These are phyloP conservation scores for Emydomyces testavorans DNA, from an alignment of 2,329 filamentous ascomycete species.

Conservation along the genomic window DNA sequence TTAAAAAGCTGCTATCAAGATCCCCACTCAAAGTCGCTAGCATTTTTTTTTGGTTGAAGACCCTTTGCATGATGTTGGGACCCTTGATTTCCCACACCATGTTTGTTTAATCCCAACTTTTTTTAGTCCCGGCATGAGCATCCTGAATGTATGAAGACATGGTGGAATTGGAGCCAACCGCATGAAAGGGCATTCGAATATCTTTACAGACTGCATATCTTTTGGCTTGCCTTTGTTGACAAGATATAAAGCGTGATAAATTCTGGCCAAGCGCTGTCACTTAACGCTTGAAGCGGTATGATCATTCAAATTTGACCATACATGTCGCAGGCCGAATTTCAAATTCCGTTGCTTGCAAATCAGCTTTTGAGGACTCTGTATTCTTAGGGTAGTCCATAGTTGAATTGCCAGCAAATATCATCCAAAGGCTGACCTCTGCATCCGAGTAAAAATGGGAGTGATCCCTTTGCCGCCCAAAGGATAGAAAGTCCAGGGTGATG, in stretches of 20 bases:
- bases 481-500: too few species aligned
- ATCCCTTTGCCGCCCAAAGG: too few species aligned
- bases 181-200: not conserved
- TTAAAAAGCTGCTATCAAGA: not conserved
- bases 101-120: not conserved
- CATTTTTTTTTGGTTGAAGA: conserved; percentile 4
- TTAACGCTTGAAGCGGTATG: too few species aligned
- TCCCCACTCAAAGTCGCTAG: conserved; percentile 6
- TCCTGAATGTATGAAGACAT: not conserved
- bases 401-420: too few species aligned
- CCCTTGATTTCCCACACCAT: not conserved
- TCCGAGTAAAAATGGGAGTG: too few species aligned
- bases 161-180: not conserved
- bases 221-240: not conserved
- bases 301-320: too few species aligned
- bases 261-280: too few species aligned
- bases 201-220: not conserved
- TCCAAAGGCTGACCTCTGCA: too few species aligned
- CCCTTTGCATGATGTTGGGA: not conserved
- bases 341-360: too few species aligned
- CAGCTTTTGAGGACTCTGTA: not conserved
- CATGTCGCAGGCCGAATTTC: too few species aligned
- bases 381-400: not conserved
- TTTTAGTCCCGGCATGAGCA: not conserved
- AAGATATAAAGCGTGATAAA: too few species aligned